Conservation (phyloP, 2,329 filamentous ascomycete species). For the Chaetomium sp. region DNA sequence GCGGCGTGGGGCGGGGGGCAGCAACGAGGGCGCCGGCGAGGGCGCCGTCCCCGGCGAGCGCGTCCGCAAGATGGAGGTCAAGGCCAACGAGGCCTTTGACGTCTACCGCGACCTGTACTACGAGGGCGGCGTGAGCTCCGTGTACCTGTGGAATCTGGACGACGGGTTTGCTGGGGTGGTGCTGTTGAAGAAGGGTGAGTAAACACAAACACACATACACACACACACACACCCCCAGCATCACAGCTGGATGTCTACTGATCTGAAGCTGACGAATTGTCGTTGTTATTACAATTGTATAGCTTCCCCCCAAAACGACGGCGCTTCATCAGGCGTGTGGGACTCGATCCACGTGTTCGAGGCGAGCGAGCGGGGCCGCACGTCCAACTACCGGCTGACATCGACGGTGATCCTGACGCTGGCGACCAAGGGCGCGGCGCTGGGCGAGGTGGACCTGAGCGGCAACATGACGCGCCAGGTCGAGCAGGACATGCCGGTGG, state of each 20-base stretch:
- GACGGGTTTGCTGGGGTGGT: constrained; percentile 98
- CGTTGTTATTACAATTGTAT: not conserved
- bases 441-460: constrained; percentile 87
- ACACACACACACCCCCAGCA: no score
- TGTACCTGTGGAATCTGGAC: constrained; percentile 98
- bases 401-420: constrained; percentile 94
- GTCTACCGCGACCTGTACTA: constrained; percentile 96
- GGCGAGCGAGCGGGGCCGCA: constrained; percentile 86
- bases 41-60: constrained; percentile 87
- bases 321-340: constrained; percentile 80
- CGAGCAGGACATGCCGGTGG: constrained; percentile 86
- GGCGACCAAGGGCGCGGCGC: constrained; percentile 62
- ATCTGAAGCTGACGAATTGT: not conserved
- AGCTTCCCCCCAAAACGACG: constrained; percentile 66
- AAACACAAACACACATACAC: not conserved
- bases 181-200: constrained; percentile 86
- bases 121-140: constrained; percentile 91
- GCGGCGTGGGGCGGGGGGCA: constrained; percentile 55
- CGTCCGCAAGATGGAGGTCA: constrained; percentile 90
- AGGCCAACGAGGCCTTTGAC: constrained; percentile 94
- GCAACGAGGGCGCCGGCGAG: constrained; percentile 66
- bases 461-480: constrained; percentile 98
- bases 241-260: not conserved
- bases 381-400: constrained; percentile 95
- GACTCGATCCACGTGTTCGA: constrained; percentile 99